Evolutionary conservation across 2,329 filamentous ascomycete genomes (phyloP).

Genomic region (Fusarium aywerte): DNA sequence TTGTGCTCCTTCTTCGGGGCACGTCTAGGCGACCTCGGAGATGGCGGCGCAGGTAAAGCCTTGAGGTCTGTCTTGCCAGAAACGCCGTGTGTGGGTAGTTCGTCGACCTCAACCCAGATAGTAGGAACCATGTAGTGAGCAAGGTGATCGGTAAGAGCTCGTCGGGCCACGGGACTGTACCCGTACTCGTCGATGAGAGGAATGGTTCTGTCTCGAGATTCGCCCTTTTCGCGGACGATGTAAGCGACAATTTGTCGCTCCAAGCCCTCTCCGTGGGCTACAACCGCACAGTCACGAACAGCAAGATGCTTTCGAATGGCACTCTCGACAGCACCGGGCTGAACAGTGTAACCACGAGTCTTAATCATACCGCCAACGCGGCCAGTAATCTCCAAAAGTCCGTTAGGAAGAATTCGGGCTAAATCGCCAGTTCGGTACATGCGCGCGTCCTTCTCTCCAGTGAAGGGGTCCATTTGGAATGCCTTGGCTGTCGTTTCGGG

Average conservation of each 20-base stretch:
- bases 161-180: conserved; percentile 75
- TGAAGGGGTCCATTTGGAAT: conserved; percentile 75
- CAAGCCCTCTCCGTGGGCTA: conserved; percentile 79
- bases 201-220: conserved; percentile 65
- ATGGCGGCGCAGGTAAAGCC: conserved; percentile 72
- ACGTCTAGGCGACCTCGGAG: conserved; percentile 57
- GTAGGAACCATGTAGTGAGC: conserved; percentile 87
- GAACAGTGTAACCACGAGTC: conserved; percentile 80
- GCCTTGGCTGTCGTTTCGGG: conserved; percentile 80
- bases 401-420: conserved; percentile 73
- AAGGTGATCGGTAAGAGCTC: conserved; percentile 71
- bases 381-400: conserved; percentile 78
- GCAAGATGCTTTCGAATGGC: conserved; percentile 76
- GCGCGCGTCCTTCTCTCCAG: conserved; percentile 66
- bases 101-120: conserved; percentile 78
- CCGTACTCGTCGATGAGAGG: conserved; percentile 76
- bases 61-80: conserved; percentile 84
- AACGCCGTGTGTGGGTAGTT: conserved; percentile 79
- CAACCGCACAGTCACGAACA: conserved; percentile 76
- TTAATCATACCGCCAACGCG: conserved; percentile 85
- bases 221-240: conserved; percentile 74
- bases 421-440: conserved; percentile 82
- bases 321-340: conserved; percentile 80
- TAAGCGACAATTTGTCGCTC: conserved; percentile 82
- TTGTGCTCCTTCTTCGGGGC: conserved; percentile 62